Base-by-base conservation (phyloP, 2,329 filamentous ascomycete species). In the Calonectria fujianensis region DNA sequence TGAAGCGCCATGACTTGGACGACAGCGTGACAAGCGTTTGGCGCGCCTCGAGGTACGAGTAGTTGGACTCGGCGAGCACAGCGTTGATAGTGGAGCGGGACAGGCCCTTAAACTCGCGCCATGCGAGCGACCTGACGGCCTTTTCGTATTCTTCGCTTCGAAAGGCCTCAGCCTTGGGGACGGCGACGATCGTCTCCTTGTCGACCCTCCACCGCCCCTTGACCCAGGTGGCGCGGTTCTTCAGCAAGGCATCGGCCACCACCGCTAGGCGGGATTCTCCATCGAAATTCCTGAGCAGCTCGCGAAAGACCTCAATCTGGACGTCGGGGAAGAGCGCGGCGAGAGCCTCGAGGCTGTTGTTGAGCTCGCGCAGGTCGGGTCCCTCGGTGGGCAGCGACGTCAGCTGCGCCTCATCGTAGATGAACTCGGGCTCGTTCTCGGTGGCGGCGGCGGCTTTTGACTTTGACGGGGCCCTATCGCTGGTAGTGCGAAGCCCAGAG, bases 221-320 rank as follows among this genome's bases (percentile, higher is more conserved):
- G 76, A 94, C 92, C 89, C 92, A 95, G 65, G 91, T 90, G 69
- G 91, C 89, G 45, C 92, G 91, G 80, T 93, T 92, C 85, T 94
- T 95, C 73, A 97, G 88, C 73, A 97, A 87, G 65, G 92, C 90
- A 82, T 97, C 94, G 16, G 94, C 94, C 35, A 96, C 93, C 64
- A 97, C 89, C 54, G 94, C 93, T 31, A 96, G 86, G 77, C 94
- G 89, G 75, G 94, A 96, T 84, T 96, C 94, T 79, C 93, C 92
- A 80, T 93, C 93, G 82, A 96, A 94, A 80, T 89, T 94, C 50
- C 89, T 86, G 64, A 97, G 91, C 90, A 97, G 94, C 86, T 96
- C 94, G 57, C 94, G 91, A 82, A 97, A 95, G 24, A 96, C 94
- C 78, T 96, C 94, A 74, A 94, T 89, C 84, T 95, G 93, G n/a